Conservation (phyloP, 495 filamentous ascomycete species). For the Penicillium turbatum region DNA sequence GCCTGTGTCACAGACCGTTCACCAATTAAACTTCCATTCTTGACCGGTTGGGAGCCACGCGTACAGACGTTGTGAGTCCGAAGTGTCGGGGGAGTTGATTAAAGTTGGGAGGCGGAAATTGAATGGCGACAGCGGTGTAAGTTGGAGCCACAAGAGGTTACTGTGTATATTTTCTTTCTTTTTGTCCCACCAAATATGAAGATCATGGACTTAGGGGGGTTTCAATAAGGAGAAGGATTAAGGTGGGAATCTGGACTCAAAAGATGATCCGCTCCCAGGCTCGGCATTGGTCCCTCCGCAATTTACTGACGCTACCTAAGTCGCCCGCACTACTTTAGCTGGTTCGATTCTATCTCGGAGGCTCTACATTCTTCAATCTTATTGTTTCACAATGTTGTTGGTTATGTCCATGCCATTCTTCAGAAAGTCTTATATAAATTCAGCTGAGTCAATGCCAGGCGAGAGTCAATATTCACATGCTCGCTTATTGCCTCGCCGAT, state of each 20-base stretch:
- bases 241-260: slow-evolving; percentile 21
- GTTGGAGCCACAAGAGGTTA: background rate
- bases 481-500: slow-evolving; percentile 1
- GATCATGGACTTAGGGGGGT: background rate
- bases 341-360: background rate
- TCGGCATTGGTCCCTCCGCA: slow-evolving; percentile 16
- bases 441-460: slow-evolving; percentile 16
- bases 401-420: background rate
- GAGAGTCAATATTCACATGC: slow-evolving; percentile 13
- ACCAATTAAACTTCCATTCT: slow-evolving; percentile 21
- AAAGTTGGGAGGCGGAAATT: slow-evolving; percentile 12
- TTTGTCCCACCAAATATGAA: background rate
- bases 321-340: background rate
- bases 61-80: slow-evolving; percentile 6
- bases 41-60: slow-evolving; percentile 7
- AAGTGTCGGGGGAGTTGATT: slow-evolving; percentile 1
- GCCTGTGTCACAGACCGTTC: background rate
- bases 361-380: background rate
- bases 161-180: background rate
- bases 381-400: slow-evolving; percentile 9
- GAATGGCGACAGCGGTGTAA: background rate
- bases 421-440: slow-evolving; percentile 11
- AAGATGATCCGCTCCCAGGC: slow-evolving; percentile 22
- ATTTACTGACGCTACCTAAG: background rate
- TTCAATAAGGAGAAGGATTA: slow-evolving; percentile 8